These are phyloP conservation scores for Penicillium diatomitis DNA, from an alignment of 495 filamentous ascomycete species.

Conservation along the genomic window DNA sequence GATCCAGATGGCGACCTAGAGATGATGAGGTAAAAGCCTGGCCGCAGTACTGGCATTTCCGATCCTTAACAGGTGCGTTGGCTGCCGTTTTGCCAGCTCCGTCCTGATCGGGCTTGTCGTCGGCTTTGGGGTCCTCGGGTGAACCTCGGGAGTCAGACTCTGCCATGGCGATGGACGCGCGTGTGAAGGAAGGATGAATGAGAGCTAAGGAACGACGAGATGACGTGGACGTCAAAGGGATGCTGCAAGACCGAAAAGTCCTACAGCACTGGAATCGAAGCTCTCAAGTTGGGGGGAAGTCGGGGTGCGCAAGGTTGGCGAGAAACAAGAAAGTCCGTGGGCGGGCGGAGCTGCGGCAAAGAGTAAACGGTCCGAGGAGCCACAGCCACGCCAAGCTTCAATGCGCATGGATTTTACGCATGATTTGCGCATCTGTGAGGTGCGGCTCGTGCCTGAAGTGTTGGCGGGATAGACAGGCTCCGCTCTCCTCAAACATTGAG, in stretches of 20 bases:
- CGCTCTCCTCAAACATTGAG: too few species aligned
- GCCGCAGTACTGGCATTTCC: conserved; percentile 72
- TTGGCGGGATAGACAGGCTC: too few species aligned
- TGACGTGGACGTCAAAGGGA: neutral
- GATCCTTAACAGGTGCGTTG: conserved; percentile 58
- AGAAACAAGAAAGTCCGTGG: too few species aligned
- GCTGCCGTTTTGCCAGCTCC: conserved; percentile 23
- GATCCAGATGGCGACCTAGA: conserved; percentile 82
- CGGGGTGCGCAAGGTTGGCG: too few species aligned
- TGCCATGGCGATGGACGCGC: conserved; percentile 10
- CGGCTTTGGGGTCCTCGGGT: conserved; percentile 44
- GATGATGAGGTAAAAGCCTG: conserved; percentile 86
- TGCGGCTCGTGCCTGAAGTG: too few species aligned
- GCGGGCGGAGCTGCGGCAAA: too few species aligned
- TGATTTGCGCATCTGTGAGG: too few species aligned
- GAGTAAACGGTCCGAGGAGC: too few species aligned
- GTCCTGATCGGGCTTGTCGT: conserved; percentile 18
- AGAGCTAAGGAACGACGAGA: neutral
- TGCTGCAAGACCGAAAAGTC: neutral
- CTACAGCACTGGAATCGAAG: too few species aligned
- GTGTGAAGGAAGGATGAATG: neutral
- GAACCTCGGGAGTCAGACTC: conserved; percentile 21
- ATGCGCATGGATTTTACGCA: too few species aligned
- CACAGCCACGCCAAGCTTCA: too few species aligned
- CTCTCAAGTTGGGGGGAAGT: too few species aligned